These are phyloP conservation scores for Begonia masoniana DNA, from an alignment of 306 rosid genomes.

Conservation along the genomic window DNA sequence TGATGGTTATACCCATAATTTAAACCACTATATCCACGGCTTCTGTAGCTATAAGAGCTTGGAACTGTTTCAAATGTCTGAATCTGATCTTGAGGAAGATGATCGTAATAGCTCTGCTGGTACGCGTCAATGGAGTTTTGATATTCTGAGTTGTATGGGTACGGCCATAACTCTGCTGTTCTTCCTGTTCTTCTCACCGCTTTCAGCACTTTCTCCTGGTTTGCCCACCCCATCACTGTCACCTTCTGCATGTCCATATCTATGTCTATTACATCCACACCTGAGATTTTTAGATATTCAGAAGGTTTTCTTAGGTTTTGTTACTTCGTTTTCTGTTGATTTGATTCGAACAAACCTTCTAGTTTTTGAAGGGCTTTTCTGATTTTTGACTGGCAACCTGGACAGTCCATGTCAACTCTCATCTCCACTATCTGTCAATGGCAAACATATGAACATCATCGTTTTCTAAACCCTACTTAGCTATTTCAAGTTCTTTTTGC, in stretches of 20 bases:
- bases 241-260: constrained; percentile 54
- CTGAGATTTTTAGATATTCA: constrained; percentile 12
- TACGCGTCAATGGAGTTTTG: constrained; percentile 11
- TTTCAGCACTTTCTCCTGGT: constrained; percentile 40
- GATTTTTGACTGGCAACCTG: constrained; percentile 54
- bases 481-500: too few species aligned
- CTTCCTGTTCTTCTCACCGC: constrained; percentile 43
- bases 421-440: constrained; percentile 43
- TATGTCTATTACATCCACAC: constrained; percentile 50
- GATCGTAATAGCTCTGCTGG: constrained; percentile 6
- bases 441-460: too few species aligned
- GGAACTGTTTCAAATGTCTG: background rate
- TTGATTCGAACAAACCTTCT: constrained; percentile 18
- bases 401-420: constrained; percentile 52
- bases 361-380: constrained; percentile 42
- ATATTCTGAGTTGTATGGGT: constrained; percentile 41
- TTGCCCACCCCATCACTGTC: constrained; percentile 71
- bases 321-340: background rate
- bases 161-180: constrained; percentile 70
- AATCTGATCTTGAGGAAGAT: background rate
- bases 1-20: constrained; percentile 27
- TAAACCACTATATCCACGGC: constrained; percentile 21
- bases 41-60: constrained; percentile 9
- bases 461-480: too few species aligned
- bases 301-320: too few species aligned